Evolutionary conservation across 495 filamentous ascomycete genomes (phyloP), one percentile per base, ranked within the genome.

Genomic region (Neurospora hispaniola): DNA sequence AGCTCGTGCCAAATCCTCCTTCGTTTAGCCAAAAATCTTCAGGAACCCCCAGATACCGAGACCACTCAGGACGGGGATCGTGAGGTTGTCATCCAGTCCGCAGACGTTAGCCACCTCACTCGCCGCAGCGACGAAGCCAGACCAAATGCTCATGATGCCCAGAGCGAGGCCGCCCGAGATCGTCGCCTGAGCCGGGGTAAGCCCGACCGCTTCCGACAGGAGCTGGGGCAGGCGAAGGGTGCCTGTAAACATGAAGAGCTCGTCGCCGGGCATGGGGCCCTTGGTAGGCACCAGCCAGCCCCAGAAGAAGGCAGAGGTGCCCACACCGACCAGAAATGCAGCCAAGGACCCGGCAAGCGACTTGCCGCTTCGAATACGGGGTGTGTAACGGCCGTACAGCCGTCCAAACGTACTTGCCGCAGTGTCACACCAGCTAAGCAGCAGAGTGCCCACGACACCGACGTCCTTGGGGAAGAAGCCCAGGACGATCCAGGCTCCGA

Each of bases 381-480:
- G 92, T 20, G 96, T 99, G 76, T 97, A 93, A 70, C 92, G 89
- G 43, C 96, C 93, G 79, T 91, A 98, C 5, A 94, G 81, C 59
- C 96, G 87, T 46, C 96, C 96, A 72, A 98, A 91, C 0, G 96
- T 99, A 76, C 91, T 94, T 4, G 96, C 96, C 46, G 96, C 96
- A 6, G 96, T 98, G 78, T 99, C 96, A 80, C 96, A 99, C 96
- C 96, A 99, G 76, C 91, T 94, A 9, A 99, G 87, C 69, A 99
- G 86, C 73, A 98, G 84, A 16, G 97, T 90, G 31, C 90, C 88
- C 85, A 99, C 90, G 10, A 97, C 89, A 3, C 90, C 93, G n/a
- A 98, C 88, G 75, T 99, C 96, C 81, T 98, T 98, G 38, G 94
- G 94, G 80, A 94, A 94, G 81, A 93, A 94, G 72, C 88, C 86